Evolutionary conservation across 2,329 filamentous ascomycete species (phyloP).

Genomic region (Nigrospora sphaerica): DNA sequence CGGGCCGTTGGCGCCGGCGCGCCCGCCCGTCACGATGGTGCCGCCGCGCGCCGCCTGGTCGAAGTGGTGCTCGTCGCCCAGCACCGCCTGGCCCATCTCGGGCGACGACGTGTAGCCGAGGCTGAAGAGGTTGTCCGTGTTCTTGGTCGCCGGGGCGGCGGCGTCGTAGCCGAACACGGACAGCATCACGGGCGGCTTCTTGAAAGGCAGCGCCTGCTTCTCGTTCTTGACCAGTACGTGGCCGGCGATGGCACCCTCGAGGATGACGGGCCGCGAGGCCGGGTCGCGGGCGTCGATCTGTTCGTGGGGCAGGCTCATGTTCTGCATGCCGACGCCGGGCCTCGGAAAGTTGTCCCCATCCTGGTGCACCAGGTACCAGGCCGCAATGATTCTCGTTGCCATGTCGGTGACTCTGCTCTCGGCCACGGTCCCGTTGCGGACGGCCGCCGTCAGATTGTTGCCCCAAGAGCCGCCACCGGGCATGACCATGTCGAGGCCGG

Average conservation of each 20-base stretch:
- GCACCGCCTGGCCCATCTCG: slow-evolving; percentile 35
- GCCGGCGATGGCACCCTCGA: slow-evolving; percentile 50
- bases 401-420: slow-evolving; percentile 71
- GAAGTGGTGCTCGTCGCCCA: slow-evolving; percentile 35
- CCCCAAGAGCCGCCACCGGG: slow-evolving; percentile 52
- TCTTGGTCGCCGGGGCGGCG: slow-evolving; percentile 35
- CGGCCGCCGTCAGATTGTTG: slow-evolving; percentile 62
- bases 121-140: slow-evolving; percentile 36
- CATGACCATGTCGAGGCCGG: slow-evolving; percentile 66
- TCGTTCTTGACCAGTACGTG: slow-evolving; percentile 75
- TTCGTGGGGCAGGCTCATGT: slow-evolving; percentile 41
- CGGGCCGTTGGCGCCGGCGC: slow-evolving; percentile 43
- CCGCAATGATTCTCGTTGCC: slow-evolving; percentile 60
- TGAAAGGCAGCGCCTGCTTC: slow-evolving; percentile 54
- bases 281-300: slow-evolving; percentile 42
- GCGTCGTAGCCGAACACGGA: slow-evolving; percentile 62
- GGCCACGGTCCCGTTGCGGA: slow-evolving; percentile 69
- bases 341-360: slow-evolving; percentile 34
- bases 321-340: slow-evolving; percentile 51
- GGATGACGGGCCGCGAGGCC: slow-evolving; percentile 31
- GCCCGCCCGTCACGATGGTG: slow-evolving; percentile 43
- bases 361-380: slow-evolving; percentile 52
- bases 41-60: slow-evolving; percentile 43
- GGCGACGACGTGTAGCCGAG: slow-evolving; percentile 39
- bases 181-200: slow-evolving; percentile 44